Conservation (phyloP, 495 filamentous ascomycete genomes). For the Aspergillus bertholletiae region DNA sequence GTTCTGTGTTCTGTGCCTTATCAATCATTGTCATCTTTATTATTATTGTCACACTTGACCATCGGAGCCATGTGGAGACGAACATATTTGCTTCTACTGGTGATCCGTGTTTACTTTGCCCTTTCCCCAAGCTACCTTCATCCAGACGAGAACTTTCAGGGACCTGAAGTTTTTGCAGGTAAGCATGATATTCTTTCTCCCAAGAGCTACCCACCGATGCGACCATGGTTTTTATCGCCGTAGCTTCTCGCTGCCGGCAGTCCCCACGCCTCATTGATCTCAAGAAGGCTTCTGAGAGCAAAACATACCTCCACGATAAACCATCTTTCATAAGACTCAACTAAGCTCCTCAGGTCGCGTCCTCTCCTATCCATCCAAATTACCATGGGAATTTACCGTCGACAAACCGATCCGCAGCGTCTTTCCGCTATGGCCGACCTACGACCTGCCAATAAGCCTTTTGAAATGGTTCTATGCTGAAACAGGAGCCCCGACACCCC, state of each 20-base stretch:
- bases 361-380: conserved; percentile 78
- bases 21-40: no score
- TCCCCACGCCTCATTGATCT: conserved; percentile 2
- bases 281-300: background rate
- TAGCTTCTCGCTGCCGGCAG: background rate
- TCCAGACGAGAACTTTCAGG: conserved; percentile 98
- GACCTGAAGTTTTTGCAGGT: conserved; percentile 96
- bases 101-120: conserved; percentile 91
- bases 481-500: conserved; percentile 46
- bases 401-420: conserved; percentile 84
- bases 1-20: no score
- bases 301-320: background rate
- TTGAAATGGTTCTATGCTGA: conserved; percentile 82
- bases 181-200: conserved; percentile 31
- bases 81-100: conserved; percentile 76
- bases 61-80: conserved; percentile 77
- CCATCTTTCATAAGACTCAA: background rate
- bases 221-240: conserved; percentile 1
- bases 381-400: conserved; percentile 94
- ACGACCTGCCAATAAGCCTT: conserved; percentile 87
- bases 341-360: conserved; percentile 65
- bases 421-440: conserved; percentile 93
- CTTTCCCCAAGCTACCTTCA: conserved; percentile 94
- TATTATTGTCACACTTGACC: no score
- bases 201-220: background rate